Evolutionary conservation across 2,329 filamentous ascomycete species (phyloP).

Genomic region (Cadophora luteo-olivacea): DNA sequence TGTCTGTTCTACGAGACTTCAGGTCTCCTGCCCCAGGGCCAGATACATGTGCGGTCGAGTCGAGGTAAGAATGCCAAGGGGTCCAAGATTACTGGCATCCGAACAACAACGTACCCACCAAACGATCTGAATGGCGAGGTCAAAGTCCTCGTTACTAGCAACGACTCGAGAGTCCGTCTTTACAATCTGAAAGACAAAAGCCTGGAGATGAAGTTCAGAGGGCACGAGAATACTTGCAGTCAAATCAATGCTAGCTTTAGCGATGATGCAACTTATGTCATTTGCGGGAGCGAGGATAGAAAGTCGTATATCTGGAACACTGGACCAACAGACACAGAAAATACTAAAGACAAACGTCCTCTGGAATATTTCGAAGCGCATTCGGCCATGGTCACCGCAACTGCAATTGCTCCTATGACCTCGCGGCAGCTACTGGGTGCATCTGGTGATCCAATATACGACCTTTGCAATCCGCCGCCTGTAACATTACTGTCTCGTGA

Average conservation of each 20-base stretch:
- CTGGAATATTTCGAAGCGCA: constrained; percentile 93
- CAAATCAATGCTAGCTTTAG: constrained; percentile 91
- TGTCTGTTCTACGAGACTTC: constrained; percentile 95
- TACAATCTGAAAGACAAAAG: constrained; percentile 88
- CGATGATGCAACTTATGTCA: constrained; percentile 84
- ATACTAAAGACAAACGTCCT: constrained; percentile 77
- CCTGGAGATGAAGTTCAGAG: constrained; percentile 88
- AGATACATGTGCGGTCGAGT: constrained; percentile 92
- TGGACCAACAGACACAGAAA: constrained; percentile 61
- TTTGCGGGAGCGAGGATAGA: constrained; percentile 91
- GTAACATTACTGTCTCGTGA: constrained; percentile 80
- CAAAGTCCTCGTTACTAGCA: constrained; percentile 90
- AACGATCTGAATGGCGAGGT: constrained; percentile 64
- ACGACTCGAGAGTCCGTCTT: constrained; percentile 88
- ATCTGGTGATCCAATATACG: constrained; percentile 86
- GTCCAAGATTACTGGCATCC: constrained; percentile 96
- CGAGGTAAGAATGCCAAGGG: constrained; percentile 93
- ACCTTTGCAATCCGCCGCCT: constrained; percentile 93
- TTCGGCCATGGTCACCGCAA: constrained; percentile 86
- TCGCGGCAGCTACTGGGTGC: constrained; percentile 79
- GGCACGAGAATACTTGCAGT: constrained; percentile 86
- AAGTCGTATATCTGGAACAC: constrained; percentile 90
- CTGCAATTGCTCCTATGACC: constrained; percentile 80
- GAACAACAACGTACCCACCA: constrained; percentile 69
- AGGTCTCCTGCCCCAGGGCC: constrained; percentile 80